Evolutionary conservation across 75 land plant genomes (phyloP).

Genomic region (Sequoiadendron giganteum): DNA sequence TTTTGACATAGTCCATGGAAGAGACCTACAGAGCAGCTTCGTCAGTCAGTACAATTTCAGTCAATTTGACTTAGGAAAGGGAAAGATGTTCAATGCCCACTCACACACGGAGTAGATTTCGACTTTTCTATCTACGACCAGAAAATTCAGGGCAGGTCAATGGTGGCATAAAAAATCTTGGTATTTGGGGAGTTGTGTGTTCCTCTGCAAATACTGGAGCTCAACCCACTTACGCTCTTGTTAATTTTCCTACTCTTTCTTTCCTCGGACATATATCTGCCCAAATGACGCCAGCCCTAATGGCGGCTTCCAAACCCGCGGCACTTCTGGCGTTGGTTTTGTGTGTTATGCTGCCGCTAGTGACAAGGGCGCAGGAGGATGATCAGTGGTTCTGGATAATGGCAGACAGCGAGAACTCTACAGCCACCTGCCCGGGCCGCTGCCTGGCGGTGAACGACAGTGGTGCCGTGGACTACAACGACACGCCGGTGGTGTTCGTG

Average conservation of each 20-base stretch:
- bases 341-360: background rate
- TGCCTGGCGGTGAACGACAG: background rate
- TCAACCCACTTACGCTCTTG: background rate
- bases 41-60: background rate
- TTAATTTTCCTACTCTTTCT: background rate
- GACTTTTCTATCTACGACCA: background rate
- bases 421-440: background rate
- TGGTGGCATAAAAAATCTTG: background rate
- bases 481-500: background rate
- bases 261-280: background rate
- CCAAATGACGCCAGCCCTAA: background rate
- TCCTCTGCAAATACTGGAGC: conserved; percentile 3
- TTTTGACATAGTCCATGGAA: no score
- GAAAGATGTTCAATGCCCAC: background rate
- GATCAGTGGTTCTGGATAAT: background rate
- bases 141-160: background rate
- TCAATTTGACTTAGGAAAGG: background rate
- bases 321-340: background rate
- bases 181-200: background rate
- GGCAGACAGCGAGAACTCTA: background rate
- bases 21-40: background rate
- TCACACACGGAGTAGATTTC: background rate
- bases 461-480: background rate
- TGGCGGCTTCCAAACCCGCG: background rate
- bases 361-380: background rate